Percentiles rank a stretch among this genome's conserved stretches.
Evolutionary conservation across 2,329 filamentous ascomycete species (phyloP).

Genomic region (Arthroderma sp.): DNA sequence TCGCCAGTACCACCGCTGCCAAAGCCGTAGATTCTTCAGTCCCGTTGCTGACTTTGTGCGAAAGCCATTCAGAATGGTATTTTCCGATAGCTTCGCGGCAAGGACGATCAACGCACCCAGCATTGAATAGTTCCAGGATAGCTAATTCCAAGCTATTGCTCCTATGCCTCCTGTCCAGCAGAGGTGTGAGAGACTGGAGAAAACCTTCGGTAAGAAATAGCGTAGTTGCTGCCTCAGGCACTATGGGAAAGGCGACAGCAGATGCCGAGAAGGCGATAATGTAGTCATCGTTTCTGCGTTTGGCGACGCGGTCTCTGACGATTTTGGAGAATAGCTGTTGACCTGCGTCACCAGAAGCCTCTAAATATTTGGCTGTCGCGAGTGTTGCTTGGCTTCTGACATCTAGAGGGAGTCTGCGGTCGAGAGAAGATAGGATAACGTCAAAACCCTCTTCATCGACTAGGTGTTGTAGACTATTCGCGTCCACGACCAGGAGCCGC

Average conservation of each 20-base stretch:
- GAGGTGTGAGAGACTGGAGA: constrained; percentile 57
- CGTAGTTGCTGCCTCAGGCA: constrained; percentile 58
- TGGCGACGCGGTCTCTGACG: constrained; percentile 57
- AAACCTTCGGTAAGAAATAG: constrained; percentile 87
- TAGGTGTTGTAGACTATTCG: constrained; percentile 33
- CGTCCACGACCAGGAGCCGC: constrained; percentile 43
- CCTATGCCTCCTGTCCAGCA: constrained; percentile 71
- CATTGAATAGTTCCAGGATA: constrained; percentile 78
- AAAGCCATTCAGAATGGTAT: constrained; percentile 76
- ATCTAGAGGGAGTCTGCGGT: constrained; percentile 61
- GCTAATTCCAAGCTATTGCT: constrained; percentile 75
- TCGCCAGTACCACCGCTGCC: constrained; percentile 64
- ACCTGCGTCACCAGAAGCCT: constrained; percentile 59
- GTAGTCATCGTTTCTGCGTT: constrained; percentile 73
- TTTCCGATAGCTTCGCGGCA: constrained; percentile 76
- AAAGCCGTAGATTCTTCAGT: constrained; percentile 39
- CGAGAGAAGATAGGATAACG: constrained; percentile 72
- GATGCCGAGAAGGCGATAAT: constrained; percentile 91
- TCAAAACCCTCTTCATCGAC: constrained; percentile 63
- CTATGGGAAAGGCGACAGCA: constrained; percentile 72
- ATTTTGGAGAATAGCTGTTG: constrained; percentile 58
- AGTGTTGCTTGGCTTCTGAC: constrained; percentile 72
- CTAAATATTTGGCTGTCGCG: constrained; percentile 70
- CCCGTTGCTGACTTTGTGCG: constrained; percentile 65
- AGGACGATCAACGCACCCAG: constrained; percentile 70